phyloP scores from a whole-genome alignment of 176 grass and related monocot genomes.

The Typha latifolia region DNA sequence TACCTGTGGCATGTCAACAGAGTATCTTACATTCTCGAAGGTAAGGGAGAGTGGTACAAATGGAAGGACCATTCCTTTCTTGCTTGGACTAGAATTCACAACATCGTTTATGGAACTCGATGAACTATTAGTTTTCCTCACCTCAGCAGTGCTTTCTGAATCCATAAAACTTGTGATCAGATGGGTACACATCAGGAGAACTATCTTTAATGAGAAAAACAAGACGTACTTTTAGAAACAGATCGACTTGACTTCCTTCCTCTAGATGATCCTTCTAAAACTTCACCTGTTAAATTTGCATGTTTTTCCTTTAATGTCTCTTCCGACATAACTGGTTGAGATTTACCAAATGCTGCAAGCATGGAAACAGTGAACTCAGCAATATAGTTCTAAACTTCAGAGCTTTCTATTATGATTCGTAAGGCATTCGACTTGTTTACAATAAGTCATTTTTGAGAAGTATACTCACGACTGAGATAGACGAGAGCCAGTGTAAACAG shows the following conservation, averaged over 20 bases:
- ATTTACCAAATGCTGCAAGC: slow-evolving; percentile 65
- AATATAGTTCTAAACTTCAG: neutral
- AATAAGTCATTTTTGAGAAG: neutral
- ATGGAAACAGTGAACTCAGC: neutral
- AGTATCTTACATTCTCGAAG: slow-evolving; percentile 73
- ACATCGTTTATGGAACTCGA: slow-evolving; percentile 11
- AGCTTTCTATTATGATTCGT: neutral
- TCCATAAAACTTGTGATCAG: neutral
- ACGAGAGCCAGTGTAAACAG: slow-evolving; percentile 67
- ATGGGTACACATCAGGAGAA: neutral
- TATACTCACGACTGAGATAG: slow-evolving; percentile 41
- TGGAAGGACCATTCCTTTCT: slow-evolving; percentile 88
- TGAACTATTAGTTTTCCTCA: slow-evolving; percentile 6
- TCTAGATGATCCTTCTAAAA: slow-evolving; percentile 26
- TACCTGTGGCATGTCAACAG: slow-evolving; percentile 95
- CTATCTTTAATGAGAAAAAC: neutral
- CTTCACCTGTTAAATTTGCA: slow-evolving; percentile 47
- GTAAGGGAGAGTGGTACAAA: slow-evolving; percentile 71
- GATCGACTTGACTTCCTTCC: slow-evolving; percentile 18
- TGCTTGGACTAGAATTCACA: slow-evolving; percentile 6
- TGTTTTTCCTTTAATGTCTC: slow-evolving; percentile 62
- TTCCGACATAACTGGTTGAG: slow-evolving; percentile 57
- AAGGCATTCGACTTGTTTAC: neutral
- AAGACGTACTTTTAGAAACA: slow-evolving; percentile 1
- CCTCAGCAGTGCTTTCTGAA: neutral